Conservation (phyloP, 257 asterid genomes). For the Misopates orontium region DNA sequence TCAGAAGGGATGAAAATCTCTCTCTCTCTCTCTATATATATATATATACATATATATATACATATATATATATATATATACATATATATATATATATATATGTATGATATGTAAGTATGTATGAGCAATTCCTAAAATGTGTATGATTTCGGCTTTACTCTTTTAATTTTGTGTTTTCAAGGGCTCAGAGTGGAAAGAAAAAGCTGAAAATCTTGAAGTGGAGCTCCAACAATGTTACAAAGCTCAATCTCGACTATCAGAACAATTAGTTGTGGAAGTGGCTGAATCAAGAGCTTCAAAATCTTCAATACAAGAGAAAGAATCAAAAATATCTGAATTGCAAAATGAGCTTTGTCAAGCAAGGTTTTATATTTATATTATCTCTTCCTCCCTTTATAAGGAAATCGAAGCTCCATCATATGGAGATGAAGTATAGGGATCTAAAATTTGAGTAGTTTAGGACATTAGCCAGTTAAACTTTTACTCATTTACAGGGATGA, state of each 20-base stretch:
- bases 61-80: too few relatives aligned
- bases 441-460: background rate
- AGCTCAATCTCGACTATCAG: constrained; percentile 93
- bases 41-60: too few relatives aligned
- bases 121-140: background rate
- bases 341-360: constrained; percentile 70
- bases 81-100: too few relatives aligned
- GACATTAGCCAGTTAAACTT: constrained; percentile 17
- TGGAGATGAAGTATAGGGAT: constrained; percentile 12
- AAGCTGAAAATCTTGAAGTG: constrained; percentile 80
- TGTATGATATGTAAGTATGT: background rate
- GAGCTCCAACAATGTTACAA: constrained; percentile 97
- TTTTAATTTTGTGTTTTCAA: constrained; percentile 31
- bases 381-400: background rate
- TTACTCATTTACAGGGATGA: constrained; percentile 64
- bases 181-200: constrained; percentile 99
- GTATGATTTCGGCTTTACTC: constrained; percentile 6
- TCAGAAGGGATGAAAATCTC: background rate
- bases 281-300: constrained; percentile 85
- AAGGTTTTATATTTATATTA: constrained; percentile 46
- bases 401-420: background rate
- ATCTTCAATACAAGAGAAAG: constrained; percentile 76
- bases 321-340: constrained; percentile 54
- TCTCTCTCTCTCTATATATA: too few relatives aligned
- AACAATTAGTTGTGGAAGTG: constrained; percentile 96